Evolutionary conservation across 192 early-diverging fungal genomes (phyloP).

Genomic region (Borealophlyctis nickersoniae): DNA sequence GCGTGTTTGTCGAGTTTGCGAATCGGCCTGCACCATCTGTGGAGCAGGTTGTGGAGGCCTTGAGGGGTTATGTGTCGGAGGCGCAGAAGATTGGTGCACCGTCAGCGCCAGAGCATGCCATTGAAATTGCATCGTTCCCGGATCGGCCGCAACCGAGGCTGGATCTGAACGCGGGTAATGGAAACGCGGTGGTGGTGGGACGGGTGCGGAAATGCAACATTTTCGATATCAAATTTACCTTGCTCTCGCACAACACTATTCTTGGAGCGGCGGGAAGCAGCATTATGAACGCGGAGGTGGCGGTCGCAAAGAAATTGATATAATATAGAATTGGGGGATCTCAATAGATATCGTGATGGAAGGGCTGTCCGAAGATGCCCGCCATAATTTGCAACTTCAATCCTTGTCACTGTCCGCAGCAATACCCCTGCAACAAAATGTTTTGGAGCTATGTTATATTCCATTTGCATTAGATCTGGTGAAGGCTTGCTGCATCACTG

Average conservation of each 20-base stretch:
- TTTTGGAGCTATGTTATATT: too few species aligned
- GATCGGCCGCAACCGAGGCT: constrained; percentile 95
- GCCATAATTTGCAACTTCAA: too few species aligned
- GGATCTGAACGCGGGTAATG: constrained; percentile 78
- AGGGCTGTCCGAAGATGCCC: too few species aligned
- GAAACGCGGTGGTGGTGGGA: constrained; percentile 91
- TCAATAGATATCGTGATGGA: too few species aligned
- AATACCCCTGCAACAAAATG: too few species aligned
- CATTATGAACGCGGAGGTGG: constrained; percentile 93
- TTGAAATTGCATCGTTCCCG: constrained; percentile 59
- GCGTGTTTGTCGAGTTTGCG: constrained; percentile 82
- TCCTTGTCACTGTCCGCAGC: too few species aligned
- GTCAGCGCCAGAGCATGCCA: constrained; percentile 77
- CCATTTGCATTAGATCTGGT: too few species aligned
- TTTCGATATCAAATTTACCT: constrained; percentile 87
- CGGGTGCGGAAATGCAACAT: constrained; percentile 80
- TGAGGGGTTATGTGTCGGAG: constrained; percentile 76
- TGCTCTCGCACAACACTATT: constrained; percentile 94
- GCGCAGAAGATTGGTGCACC: constrained; percentile 73
- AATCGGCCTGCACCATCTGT: constrained; percentile 61
- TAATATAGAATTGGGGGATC: constrained; percentile 4
- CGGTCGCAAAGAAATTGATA: constrained; percentile 71
- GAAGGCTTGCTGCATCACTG: constrained; percentile 64
- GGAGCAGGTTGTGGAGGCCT: constrained; percentile 68
- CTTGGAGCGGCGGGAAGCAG: constrained; percentile 92